phyloP scores from a whole-genome alignment of 2,329 filamentous ascomycete genomes.

The Penicillium sp. region DNA sequence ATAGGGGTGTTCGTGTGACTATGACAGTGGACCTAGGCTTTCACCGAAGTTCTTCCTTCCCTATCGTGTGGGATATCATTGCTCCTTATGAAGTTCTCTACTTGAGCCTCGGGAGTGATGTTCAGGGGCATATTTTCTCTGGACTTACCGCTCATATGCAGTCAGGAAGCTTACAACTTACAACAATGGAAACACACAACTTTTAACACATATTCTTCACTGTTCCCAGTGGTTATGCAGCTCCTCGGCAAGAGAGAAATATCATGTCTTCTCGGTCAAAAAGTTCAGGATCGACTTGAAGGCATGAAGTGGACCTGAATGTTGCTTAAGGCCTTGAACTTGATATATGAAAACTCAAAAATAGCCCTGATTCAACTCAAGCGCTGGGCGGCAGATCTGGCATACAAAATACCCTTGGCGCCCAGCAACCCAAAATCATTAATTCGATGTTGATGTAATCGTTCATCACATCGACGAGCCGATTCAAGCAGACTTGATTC shows the following conservation, averaged over 20 bases:
- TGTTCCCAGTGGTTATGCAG: neutral
- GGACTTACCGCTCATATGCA: neutral
- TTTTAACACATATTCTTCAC: neutral
- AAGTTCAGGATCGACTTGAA: neutral
- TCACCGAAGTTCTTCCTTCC: slow-evolving; percentile 4
- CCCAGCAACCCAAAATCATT: neutral
- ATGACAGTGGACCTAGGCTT: neutral
- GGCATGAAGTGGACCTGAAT: no score
- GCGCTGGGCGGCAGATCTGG: neutral
- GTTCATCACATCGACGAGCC: neutral
- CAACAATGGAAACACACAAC: neutral
- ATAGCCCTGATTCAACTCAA: neutral
- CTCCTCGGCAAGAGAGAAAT: neutral
- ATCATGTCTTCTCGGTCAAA: neutral
- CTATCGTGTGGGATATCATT: neutral
- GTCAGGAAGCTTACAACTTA: neutral
- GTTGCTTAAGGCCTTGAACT: neutral
- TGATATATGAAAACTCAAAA: neutral
- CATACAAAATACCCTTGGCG: neutral
- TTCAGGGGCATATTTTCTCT: neutral
- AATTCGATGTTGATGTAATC: neutral
- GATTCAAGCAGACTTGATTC: neutral
- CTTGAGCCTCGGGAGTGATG: neutral
- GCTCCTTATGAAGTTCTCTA: neutral
- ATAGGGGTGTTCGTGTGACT: slow-evolving; percentile 8